Base-by-base conservation (phyloP, 768 basidiomycete species). In the Boletus coccyginus region DNA sequence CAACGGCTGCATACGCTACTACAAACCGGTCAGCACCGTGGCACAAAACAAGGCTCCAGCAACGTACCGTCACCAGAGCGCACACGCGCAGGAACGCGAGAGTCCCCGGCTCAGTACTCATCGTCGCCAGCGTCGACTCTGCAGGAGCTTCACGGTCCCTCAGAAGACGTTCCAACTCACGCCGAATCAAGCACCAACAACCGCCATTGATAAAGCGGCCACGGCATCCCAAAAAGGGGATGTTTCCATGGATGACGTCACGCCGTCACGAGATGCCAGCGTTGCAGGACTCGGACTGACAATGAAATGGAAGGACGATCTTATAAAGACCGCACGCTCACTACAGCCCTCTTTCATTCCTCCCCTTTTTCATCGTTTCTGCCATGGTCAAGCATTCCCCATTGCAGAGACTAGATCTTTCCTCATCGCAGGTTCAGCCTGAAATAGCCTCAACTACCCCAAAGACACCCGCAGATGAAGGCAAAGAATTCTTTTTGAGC, bases 391-490 rank as follows among this genome's bases (percentile, higher is more conserved):
- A 51, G 36, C 44, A 31, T n/a, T 7, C 27, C 16, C 31, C 45
- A 14, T 46, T 46, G 5, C 48, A 32, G 21, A 57, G 39, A 42
- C 58, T 33, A 17, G 57, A 54, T 52, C 57, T 67, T 46, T 59
- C 67, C 46, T 46, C 62, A 55, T 66, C 56, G 40, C 49, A 55
- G 35, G 43, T 49, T 24, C 59, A 48, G 44, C n/a, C 36, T 17
- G 50, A 49, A 33, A 14, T 55, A 12, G 16, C 63, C 14, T 75
- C 76, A 11, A 74, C 76, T 53, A 87, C 87, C 1, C 91, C 90
- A 36, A 90, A 84, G 76, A 97, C 94, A 4, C 94, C 94, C 38
- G 94, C 94, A 40, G 93, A 96, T 69, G 94, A 96, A 68, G 94
- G 86, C 27, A 83, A 94, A 69, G 87, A 88, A 36, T 97, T 92